Base-by-base conservation (phyloP, 2,329 filamentous ascomycete species). In the Microdochium bolleyi region DNA sequence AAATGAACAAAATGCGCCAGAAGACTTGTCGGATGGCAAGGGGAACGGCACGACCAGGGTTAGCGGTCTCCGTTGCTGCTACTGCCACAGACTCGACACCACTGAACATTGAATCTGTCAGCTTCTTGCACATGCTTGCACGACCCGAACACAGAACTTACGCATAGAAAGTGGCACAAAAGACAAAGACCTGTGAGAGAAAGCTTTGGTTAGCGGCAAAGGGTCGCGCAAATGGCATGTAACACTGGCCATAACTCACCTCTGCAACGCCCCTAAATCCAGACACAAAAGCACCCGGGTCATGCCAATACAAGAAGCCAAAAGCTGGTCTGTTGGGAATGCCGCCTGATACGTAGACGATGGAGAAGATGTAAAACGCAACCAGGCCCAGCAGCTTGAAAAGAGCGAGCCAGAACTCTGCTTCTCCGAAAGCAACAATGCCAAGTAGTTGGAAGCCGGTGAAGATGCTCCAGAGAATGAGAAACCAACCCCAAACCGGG, bases 321-420 rank as follows among this genome's bases (percentile, higher is more conserved):
- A 89, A 71, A 48, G 73, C 71, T 14, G 82, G 78, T n/a, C 74
- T 70, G 7, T 85, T 84, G 10, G 77, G 70, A 11, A 85, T 65
- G n/a, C 86, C 85, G 2, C 83, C 87, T 0, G 84, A 77, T 1
- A 84, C 82, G 59, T 89, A 74, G 67, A 89, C 72, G 54, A 89
- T 86, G 50, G 85, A 79, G 61, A 90, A 89, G 57, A 91, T 72
- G 66, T 88, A 88, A 66, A 87, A 89, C 1, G 85, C 85, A 1
- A 87, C 70, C 1, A 91, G 71, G 1, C 85, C 85, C 2, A 84
- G 64, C 4, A 91, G 77, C 63, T 92, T 92, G 63, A 90, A 69
- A 16, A 86, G 75, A 1, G 87, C 84, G 53, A 91, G 79, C 85
- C 87, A 91, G 62, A 91, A 90, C 63, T 92, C 88, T 10, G 86